Base-by-base conservation (phyloP, 805 yeast genomes). In the Pichia insulana region DNA sequence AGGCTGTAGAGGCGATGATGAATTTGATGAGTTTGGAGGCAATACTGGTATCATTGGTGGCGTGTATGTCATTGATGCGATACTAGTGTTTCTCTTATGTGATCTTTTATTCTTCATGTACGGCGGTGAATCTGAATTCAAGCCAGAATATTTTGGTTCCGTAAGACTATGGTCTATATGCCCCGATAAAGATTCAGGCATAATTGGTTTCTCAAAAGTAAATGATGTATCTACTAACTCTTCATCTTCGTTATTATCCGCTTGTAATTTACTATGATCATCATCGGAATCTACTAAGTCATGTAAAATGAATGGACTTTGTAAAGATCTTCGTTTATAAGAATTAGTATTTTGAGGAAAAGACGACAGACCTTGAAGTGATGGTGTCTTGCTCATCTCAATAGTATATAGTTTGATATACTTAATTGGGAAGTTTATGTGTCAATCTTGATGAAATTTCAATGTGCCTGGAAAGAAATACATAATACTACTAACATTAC, bases 1-100 rank as follows among this genome's bases (percentile, higher is more conserved):
- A 1, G 63, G 51, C 16, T 55, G 46, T 25, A 36, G 10, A 13
- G 42, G 39, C 19, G 41, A 38, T 28, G 62, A 43, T 28, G 62
- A 43, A 7, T 49, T 45, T 2, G 63, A 61, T 7, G 62, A 56
- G 16, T 52, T 43, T 1, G 55, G 40, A 30, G 39, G 41, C 6
- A 30, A 22, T 18, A 28, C 30, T 13, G 48, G 42, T 27, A 36
- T 28, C 30, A 34, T 16, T 50, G 59, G 31, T 46, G 58, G 61
- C 10, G 47, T 47, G 40, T 56, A 55, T 15, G 48, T 48, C 3
- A 48, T 38, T 2, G 53, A 42, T 10, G 52, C 45, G 18, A 52
- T 50, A 27, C 46, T 52, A 10, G 46, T 40, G 22, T 51, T 33
- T 30, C 53, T 42, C 9, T 34, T n/a, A 37, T 54, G 53, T 10